These are phyloP conservation scores for Pouteria glomerata DNA, from an alignment of 148 eudicot species.

Conservation along the genomic window DNA sequence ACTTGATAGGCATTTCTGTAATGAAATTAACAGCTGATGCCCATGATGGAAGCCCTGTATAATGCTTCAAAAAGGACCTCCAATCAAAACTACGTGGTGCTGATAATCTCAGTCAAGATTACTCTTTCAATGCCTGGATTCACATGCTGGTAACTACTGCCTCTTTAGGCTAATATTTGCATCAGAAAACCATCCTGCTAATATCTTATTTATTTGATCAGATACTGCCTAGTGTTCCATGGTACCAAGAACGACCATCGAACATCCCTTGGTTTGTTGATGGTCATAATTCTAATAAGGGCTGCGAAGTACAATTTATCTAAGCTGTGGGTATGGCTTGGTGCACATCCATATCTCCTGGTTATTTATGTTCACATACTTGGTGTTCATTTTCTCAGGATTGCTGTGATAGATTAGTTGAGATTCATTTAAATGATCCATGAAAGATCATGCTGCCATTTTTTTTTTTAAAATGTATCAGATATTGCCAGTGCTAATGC, in stretches of 20 bases:
- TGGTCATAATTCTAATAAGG: constrained; percentile 83
- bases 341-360: not conserved
- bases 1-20: constrained; percentile 12
- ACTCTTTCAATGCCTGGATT: constrained; percentile 85
- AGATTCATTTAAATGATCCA: not conserved
- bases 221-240: constrained; percentile 81
- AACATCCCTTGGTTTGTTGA: constrained; percentile 86
- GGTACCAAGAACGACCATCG: constrained; percentile 89
- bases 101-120: constrained; percentile 93
- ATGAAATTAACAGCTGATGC: constrained; percentile 65
- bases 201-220: constrained; percentile 22
- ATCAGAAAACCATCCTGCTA: too few species aligned
- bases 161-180: constrained; percentile 1
- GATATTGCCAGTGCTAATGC: not conserved
- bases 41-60: constrained; percentile 82
- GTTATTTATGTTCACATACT: not conserved
- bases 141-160: constrained; percentile 70
- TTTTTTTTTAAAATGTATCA: not conserved
- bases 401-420: not conserved
- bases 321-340: constrained; percentile 64
- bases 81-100: constrained; percentile 91
- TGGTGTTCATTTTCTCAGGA: not conserved
- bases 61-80: constrained; percentile 75
- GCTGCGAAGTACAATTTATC: constrained; percentile 88
- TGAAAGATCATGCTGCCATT: not conserved